Percentiles rank a stretch among this genome's conserved stretches.
Conservation (phyloP, 2,329 filamentous ascomycete genomes). For the Neurospora sp. region DNA sequence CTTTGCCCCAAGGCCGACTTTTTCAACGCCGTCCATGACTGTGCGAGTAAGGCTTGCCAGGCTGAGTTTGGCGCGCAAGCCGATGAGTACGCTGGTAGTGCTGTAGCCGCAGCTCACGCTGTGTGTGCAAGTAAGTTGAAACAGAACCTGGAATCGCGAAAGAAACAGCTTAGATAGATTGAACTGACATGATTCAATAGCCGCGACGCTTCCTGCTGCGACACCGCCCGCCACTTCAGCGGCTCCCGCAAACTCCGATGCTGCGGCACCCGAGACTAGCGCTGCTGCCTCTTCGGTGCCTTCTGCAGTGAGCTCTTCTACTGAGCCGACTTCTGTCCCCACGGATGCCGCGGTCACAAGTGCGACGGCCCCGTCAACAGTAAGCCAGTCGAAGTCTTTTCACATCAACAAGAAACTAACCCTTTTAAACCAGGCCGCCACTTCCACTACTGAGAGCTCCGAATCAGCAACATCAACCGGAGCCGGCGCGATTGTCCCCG, state of each 20-base stretch:
- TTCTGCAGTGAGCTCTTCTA: background rate
- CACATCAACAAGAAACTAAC: background rate
- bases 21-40: slow-evolving; percentile 12
- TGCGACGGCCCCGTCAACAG: background rate
- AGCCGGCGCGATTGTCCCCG: background rate
- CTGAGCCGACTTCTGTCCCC: background rate
- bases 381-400: background rate
- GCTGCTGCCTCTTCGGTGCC: slow-evolving; percentile 1
- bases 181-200: slow-evolving; percentile 1
- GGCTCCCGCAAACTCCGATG: background rate
- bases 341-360: background rate
- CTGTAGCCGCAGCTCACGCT: slow-evolving; percentile 10
- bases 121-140: slow-evolving; percentile 16
- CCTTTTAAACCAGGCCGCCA: background rate
- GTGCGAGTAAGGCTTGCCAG: slow-evolving; percentile 12
- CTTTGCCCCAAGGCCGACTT: slow-evolving; percentile 16
- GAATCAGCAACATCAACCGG: background rate
- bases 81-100: slow-evolving; percentile 9
- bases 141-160: background rate
- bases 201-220: background rate
- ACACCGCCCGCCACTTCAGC: background rate
- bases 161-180: background rate
- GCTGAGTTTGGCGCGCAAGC: background rate
- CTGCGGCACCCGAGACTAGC: slow-evolving; percentile 4
- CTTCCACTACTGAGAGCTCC: background rate